These are phyloP conservation scores for grape (Vitis vinifera) DNA, from an alignment of 164 flowering plant species.

Conservation along the genomic window DNA sequence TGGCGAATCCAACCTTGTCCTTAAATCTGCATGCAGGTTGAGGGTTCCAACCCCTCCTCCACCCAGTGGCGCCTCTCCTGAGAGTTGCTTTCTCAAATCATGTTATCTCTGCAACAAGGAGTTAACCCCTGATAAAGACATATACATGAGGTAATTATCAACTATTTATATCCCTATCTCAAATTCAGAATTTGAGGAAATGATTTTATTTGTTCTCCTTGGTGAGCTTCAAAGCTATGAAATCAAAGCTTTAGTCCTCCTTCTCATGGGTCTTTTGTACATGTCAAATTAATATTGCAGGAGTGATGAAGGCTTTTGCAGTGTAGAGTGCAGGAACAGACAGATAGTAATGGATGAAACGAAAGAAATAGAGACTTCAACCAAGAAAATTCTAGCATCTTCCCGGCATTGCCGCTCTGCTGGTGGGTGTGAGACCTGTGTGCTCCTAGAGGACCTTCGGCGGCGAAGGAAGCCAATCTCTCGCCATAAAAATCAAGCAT, in stretches of 20 bases:
- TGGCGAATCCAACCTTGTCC: conserved; percentile 20
- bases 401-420: conserved; percentile 8
- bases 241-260: not conserved
- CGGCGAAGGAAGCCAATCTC: conserved; percentile 1
- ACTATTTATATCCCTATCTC: not conserved
- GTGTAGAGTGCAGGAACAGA: conserved; percentile 44
- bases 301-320: conserved; percentile 63
- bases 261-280: not conserved
- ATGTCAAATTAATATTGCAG: conserved; percentile 22
- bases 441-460: conserved; percentile 20
- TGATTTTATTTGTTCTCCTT: not conserved
- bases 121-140: conserved; percentile 40
- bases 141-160: conserved; percentile 57
- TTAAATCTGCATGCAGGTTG: conserved; percentile 22
- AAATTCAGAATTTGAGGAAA: not conserved
- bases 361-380: conserved; percentile 34
- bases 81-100: conserved; percentile 37
- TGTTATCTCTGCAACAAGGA: conserved; percentile 50
- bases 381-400: conserved; percentile 22
- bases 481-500: not conserved
- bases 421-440: conserved; percentile 16
- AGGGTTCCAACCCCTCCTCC: not conserved
- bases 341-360: conserved; percentile 49
- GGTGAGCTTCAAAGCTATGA: too few relatives aligned
- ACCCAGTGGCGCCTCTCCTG: not conserved